Conservation (phyloP, 805 yeast species). For the Candida endomychidarum region DNA sequence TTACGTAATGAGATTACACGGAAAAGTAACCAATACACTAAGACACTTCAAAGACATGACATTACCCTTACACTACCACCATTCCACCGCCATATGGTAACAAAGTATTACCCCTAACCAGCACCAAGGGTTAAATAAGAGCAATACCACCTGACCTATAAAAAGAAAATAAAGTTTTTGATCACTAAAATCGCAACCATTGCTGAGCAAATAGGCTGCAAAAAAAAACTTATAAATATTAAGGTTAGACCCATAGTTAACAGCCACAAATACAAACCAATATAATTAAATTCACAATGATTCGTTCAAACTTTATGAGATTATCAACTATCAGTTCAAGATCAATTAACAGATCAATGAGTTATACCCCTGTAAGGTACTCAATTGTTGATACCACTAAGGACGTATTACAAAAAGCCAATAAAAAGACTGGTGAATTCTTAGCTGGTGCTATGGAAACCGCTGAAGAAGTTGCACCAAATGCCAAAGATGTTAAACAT, state of each 20-base stretch:
- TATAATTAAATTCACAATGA: slow-evolving; percentile 5
- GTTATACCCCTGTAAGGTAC: slow-evolving; percentile 12
- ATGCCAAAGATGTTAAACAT: slow-evolving; percentile 9
- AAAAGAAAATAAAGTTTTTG: slow-evolving; percentile 7
- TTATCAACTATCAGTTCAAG: slow-evolving; percentile 9
- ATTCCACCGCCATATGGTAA: too few relatives aligned
- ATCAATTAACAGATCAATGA: slow-evolving; percentile 14
- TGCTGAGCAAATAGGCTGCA: slow-evolving; percentile 12
- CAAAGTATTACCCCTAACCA: too few relatives aligned
- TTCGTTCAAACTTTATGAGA: slow-evolving; percentile 8
- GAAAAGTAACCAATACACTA: too few relatives aligned
- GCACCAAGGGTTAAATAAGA: too few relatives aligned
- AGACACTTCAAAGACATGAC: too few relatives aligned
- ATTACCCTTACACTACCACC: too few relatives aligned
- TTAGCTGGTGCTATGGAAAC: slow-evolving; percentile 40
- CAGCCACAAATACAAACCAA: too few relatives aligned
- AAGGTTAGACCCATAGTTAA: too few relatives aligned
- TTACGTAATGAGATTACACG: too few relatives aligned
- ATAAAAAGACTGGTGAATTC: slow-evolving; percentile 41
- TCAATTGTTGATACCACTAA: slow-evolving; percentile 36
- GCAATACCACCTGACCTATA: too few relatives aligned
- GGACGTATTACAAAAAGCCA: slow-evolving; percentile 30
- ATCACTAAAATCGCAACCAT: slow-evolving; percentile 14
- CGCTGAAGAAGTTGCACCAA: slow-evolving; percentile 29
- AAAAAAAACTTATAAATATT: slow-evolving; percentile 8